Conservation (phyloP, 805 yeast genomes). For the Metschnikowia henanensis region DNA sequence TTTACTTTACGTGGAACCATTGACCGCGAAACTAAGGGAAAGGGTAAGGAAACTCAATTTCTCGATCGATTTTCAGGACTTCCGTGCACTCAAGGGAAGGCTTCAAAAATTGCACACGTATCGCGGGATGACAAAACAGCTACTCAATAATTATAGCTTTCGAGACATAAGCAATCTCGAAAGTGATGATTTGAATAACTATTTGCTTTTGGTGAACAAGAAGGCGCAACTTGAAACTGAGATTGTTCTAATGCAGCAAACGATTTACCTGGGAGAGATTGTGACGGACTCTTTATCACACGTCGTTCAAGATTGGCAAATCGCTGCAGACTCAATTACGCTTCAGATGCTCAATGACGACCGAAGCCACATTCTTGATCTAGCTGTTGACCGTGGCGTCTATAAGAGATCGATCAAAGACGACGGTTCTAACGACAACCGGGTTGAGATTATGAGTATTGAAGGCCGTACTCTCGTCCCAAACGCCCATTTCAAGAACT, state of each 20-base stretch:
- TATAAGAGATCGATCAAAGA: constrained; percentile 36
- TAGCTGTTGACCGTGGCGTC: constrained; percentile 35
- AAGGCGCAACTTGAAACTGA: constrained; percentile 35
- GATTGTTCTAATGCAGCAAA: constrained; percentile 35
- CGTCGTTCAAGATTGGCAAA: constrained; percentile 33
- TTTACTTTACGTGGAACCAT: constrained; percentile 74
- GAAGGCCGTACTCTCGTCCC: constrained; percentile 38
- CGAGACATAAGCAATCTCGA: constrained; percentile 46
- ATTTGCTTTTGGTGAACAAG: constrained; percentile 35
- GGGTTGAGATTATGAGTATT: constrained; percentile 36
- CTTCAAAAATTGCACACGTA: constrained; percentile 52
- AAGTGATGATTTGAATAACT: constrained; percentile 48
- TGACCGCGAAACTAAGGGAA: constrained; percentile 54
- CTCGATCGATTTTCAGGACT: constrained; percentile 68
- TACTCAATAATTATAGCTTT: constrained; percentile 49
- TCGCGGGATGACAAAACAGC: constrained; percentile 36
- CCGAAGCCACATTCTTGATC: constrained; percentile 37
- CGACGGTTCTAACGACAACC: constrained; percentile 41
- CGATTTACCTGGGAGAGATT: constrained; percentile 37
- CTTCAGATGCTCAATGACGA: constrained; percentile 44
- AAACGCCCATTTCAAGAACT: constrained; percentile 31
- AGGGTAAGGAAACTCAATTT: constrained; percentile 64
- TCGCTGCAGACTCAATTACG: constrained; percentile 40
- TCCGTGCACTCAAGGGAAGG: constrained; percentile 46
- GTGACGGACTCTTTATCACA: constrained; percentile 16